Evolutionary conservation across 495 filamentous ascomycete genomes (phyloP).

Genomic region (Geopyxis carbonaria): DNA sequence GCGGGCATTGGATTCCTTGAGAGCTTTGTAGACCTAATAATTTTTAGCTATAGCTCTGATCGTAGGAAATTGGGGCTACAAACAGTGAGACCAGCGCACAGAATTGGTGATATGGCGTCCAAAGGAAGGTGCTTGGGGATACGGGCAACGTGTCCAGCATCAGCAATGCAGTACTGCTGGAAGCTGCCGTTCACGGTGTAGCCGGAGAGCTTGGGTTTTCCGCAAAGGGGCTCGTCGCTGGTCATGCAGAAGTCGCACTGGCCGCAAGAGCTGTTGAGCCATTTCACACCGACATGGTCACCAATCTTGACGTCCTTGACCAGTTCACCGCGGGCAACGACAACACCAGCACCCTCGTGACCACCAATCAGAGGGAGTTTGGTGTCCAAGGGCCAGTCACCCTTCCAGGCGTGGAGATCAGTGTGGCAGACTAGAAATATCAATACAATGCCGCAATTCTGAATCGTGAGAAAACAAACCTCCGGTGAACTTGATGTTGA

Average conservation of each 20-base stretch:
- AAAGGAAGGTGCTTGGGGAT: constrained; percentile 60
- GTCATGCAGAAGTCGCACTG: constrained; percentile 56
- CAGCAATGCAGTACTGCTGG: constrained; percentile 80
- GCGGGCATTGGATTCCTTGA: constrained; percentile 61
- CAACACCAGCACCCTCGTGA: constrained; percentile 80
- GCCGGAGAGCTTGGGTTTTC: constrained; percentile 53
- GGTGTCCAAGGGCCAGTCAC: constrained; percentile 67
- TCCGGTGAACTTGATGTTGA: constrained; percentile 84
- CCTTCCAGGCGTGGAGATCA: constrained; percentile 50
- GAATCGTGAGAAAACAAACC: too few relatives aligned
- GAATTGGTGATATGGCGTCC: constrained; percentile 61
- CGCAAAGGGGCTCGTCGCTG: constrained; percentile 58
- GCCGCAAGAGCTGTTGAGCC: constrained; percentile 73
- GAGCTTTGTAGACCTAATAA: constrained; percentile 56
- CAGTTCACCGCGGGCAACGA: constrained; percentile 60
- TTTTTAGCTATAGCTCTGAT: too few relatives aligned
- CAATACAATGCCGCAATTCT: constrained; percentile 2
- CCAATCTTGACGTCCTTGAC: constrained; percentile 60
- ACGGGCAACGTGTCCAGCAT: constrained; percentile 63
- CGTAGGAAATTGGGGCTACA: background rate
- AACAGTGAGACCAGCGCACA: constrained; percentile 75
- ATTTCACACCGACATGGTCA: constrained; percentile 74
- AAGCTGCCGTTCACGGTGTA: constrained; percentile 88
- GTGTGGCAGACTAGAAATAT: constrained; percentile 59
- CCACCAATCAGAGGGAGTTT: constrained; percentile 81